These are phyloP conservation scores for Talaromyces atroroseus DNA, from an alignment of 2,329 filamentous ascomycete species.

Conservation along the genomic window DNA sequence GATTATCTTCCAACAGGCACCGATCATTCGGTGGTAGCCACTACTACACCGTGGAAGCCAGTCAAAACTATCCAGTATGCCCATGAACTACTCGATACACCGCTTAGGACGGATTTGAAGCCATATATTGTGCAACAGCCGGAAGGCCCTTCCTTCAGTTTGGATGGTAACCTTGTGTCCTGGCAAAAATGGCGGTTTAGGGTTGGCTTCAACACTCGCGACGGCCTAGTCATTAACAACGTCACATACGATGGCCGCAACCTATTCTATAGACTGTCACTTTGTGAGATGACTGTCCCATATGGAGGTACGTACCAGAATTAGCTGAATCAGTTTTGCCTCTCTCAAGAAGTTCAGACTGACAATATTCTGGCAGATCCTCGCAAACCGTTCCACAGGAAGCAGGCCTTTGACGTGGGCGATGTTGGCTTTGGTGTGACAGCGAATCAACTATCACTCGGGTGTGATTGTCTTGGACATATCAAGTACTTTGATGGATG, in stretches of 20 bases:
- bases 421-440: constrained; percentile 59
- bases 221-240: constrained; percentile 63
- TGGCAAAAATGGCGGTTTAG: constrained; percentile 65
- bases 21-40: constrained; percentile 51
- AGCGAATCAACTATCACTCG: constrained; percentile 61
- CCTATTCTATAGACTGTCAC: constrained; percentile 59
- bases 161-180: constrained; percentile 48
- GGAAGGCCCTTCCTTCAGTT: constrained; percentile 59
- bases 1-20: constrained; percentile 63
- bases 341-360: not conserved
- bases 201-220: constrained; percentile 62
- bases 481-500: constrained; percentile 58
- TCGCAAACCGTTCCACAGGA: constrained; percentile 58
- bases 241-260: constrained; percentile 59
- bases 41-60: constrained; percentile 53
- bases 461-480: constrained; percentile 62
- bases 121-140: constrained; percentile 65
- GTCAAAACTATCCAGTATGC: constrained; percentile 48
- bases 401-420: constrained; percentile 65
- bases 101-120: constrained; percentile 49
- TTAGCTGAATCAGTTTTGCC: not conserved
- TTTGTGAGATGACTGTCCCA: constrained; percentile 56
- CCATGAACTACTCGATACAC: constrained; percentile 47
- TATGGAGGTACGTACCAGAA: constrained; percentile 8
- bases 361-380: constrained; percentile 41